Percentiles rank a stretch among this genome's conserved stretches.
phyloP scores from a whole-genome alignment of 805 yeast genomes.

The Wickerhamiella shivajii region DNA sequence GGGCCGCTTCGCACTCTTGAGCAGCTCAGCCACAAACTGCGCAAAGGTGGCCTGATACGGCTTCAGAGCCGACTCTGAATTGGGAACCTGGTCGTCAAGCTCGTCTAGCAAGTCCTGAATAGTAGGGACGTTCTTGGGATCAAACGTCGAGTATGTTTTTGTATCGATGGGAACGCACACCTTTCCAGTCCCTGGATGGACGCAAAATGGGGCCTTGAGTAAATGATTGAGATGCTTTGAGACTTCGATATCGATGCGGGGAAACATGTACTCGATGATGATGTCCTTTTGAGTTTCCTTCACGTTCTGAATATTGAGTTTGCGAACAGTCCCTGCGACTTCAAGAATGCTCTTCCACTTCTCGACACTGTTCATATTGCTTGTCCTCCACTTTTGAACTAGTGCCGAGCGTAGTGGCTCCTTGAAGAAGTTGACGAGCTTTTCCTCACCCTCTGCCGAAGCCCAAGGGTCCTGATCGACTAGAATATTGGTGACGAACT shows the following conservation, averaged over 20 bases:
- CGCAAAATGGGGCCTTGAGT: conserved; percentile 90
- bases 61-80: conserved; percentile 51
- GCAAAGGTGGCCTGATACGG: conserved; percentile 58
- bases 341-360: conserved; percentile 65
- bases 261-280: conserved; percentile 68
- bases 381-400: conserved; percentile 41
- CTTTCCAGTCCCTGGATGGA: conserved; percentile 91
- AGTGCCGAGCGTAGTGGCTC: conserved; percentile 31
- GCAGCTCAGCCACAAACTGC: conserved; percentile 41
- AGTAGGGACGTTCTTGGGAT: conserved; percentile 71
- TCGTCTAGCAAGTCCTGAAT: conserved; percentile 49
- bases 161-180: conserved; percentile 69
- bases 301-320: conserved; percentile 33
- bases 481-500: conserved; percentile 52
- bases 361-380: conserved; percentile 37
- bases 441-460: conserved; percentile 26
- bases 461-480: conserved; percentile 69
- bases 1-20: conserved; percentile 33
- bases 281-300: conserved; percentile 70
- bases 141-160: conserved; percentile 35
- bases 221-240: conserved; percentile 81
- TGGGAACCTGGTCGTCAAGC: conserved; percentile 24
- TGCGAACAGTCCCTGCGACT: conserved; percentile 28
- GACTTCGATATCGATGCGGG: conserved; percentile 86
- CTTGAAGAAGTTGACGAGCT: conserved; percentile 48